Conservation (phyloP, 352 stramenopile species). For the Pythium insidiosum region DNA sequence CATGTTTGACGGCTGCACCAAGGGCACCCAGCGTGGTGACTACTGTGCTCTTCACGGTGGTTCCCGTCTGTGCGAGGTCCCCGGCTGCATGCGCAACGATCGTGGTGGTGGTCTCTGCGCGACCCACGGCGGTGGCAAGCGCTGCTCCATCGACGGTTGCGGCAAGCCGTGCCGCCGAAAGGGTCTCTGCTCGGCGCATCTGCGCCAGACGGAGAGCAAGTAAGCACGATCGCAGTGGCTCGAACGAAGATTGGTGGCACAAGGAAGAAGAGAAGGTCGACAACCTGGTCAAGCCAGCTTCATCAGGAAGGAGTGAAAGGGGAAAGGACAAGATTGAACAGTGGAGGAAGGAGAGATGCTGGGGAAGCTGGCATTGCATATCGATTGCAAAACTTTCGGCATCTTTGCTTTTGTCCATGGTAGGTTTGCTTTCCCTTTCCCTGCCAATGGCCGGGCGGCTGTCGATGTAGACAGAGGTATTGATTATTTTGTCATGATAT, state of each 20-base stretch:
- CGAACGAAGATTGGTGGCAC: conserved; percentile 13
- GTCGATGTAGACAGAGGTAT: too few relatives aligned
- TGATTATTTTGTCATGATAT: too few relatives aligned
- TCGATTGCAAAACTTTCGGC: conserved; percentile 23
- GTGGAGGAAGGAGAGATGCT: conserved; percentile 10
- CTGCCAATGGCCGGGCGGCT: too few relatives aligned
- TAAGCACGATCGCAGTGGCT: too few relatives aligned
- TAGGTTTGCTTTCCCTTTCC: conserved; percentile 18
- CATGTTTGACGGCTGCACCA: conserved; percentile 75
- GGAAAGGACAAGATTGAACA: conserved; percentile 10
- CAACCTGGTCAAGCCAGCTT: too few relatives aligned
- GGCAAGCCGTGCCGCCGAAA: conserved; percentile 74
- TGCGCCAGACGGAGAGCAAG: conserved; percentile 31
- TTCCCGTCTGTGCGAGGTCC: conserved; percentile 72
- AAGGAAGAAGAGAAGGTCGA: conserved; percentile 2
- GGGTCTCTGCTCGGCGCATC: conserved; percentile 74
- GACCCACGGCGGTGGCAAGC: conserved; percentile 73
- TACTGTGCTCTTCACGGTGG: conserved; percentile 83
- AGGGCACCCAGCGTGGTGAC: conserved; percentile 81
- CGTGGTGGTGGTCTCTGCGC: conserved; percentile 69
- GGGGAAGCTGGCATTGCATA: conserved; percentile 16
- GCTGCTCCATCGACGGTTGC: conserved; percentile 61
- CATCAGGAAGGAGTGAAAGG: conserved; percentile 2
- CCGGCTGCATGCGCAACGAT: conserved; percentile 80
- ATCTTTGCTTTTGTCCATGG: conserved; percentile 22